These are phyloP conservation scores for Rhynchospora breviuscula DNA, from an alignment of 176 grass and related monocot genomes.

Conservation along the genomic window DNA sequence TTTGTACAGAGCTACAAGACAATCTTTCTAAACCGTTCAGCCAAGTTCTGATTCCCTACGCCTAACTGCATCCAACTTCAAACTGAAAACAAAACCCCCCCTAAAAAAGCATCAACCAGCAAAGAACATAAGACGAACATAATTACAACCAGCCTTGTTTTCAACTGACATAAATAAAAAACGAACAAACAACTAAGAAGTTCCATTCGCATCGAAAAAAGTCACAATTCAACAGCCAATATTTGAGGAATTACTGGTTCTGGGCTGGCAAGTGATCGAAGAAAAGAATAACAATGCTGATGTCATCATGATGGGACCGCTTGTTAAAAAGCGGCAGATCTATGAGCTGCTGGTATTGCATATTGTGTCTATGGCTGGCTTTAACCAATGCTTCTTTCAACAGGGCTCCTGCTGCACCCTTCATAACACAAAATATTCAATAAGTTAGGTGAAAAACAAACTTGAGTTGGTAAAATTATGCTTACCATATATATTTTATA, in stretches of 20 bases:
- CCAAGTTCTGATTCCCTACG: too few relatives aligned
- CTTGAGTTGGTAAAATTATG: neutral
- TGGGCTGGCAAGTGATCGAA: constrained; percentile 11
- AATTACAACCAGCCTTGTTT: too few relatives aligned
- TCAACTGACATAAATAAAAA: too few relatives aligned
- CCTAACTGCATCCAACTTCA: too few relatives aligned
- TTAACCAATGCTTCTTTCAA: constrained; percentile 28
- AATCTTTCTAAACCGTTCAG: too few relatives aligned
- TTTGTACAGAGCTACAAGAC: too few relatives aligned
- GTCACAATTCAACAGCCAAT: neutral
- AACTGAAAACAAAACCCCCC: too few relatives aligned
- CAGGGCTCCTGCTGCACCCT: constrained; percentile 39
- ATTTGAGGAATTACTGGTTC: too few relatives aligned
- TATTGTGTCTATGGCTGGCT: constrained; percentile 37
- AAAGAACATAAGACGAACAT: too few relatives aligned
- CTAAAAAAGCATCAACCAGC: too few relatives aligned
- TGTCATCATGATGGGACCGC: constrained; percentile 56
- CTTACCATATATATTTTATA: neutral
- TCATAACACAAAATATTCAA: constrained; percentile 3
- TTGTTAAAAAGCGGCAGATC: constrained; percentile 28
- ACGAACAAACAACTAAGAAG: too few relatives aligned
- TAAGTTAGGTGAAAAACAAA: neutral
- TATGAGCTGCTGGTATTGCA: constrained; percentile 41
- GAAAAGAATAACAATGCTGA: constrained; percentile 47
- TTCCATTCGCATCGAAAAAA: neutral